Evolutionary conservation across 257 asterid genomes (phyloP).

Genomic region (Rhazya stricta): DNA sequence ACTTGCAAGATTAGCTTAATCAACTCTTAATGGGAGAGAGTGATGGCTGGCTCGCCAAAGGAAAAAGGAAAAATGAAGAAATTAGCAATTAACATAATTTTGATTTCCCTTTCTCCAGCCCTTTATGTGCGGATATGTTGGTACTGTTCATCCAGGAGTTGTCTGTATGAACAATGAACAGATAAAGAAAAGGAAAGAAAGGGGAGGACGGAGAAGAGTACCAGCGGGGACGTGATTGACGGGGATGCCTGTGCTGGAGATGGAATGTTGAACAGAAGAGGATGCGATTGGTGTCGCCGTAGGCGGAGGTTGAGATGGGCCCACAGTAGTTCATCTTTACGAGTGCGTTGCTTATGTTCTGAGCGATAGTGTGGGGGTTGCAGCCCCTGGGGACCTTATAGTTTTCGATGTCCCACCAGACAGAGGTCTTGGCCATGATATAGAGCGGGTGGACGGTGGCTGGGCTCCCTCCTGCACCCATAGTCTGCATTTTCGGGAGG

Average conservation of each 20-base stretch:
- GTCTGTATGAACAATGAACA: not conserved
- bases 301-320: slow-evolving; percentile 73
- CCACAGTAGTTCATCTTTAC: slow-evolving; percentile 61
- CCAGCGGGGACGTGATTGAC: slow-evolving; percentile 82
- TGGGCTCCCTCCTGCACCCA: slow-evolving; percentile 4
- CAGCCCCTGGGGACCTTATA: slow-evolving; percentile 58
- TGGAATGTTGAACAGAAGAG: slow-evolving; percentile 52
- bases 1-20: not conserved
- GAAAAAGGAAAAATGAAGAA: no score
- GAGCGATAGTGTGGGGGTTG: slow-evolving; percentile 64
- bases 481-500: not conserved
- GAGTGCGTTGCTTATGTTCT: slow-evolving; percentile 67
- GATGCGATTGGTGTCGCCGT: slow-evolving; percentile 60
- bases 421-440: slow-evolving; percentile 55
- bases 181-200: not conserved
- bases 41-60: no score
- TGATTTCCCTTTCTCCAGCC: no score
- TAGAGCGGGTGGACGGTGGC: slow-evolving; percentile 53
- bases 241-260: slow-evolving; percentile 68
- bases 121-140: no score
- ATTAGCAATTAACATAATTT: no score
- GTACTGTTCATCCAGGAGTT: no score
- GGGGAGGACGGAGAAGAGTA: slow-evolving; percentile 10
- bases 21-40: no score
- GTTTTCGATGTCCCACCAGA: slow-evolving; percentile 94